Conservation (phyloP, 495 filamentous ascomycete species). For the Podospora didyma region DNA sequence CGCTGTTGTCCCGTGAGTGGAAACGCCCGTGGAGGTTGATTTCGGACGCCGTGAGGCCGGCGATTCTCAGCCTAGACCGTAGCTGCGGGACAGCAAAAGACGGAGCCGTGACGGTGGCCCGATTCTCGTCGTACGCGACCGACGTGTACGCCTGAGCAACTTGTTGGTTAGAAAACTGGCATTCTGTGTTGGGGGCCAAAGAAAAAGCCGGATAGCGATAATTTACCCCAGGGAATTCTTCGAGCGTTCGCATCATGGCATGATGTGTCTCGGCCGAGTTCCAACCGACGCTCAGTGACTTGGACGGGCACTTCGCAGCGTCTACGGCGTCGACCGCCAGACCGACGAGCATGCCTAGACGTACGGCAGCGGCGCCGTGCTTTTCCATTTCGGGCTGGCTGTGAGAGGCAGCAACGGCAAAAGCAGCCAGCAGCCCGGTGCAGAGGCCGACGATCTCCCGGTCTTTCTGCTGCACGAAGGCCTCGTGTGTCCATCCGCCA, state of each 20-base stretch:
- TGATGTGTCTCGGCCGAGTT: not conserved
- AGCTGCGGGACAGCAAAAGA: conserved; percentile 19
- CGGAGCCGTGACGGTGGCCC: conserved; percentile 33
- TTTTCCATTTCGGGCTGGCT: not conserved
- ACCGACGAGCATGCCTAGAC: not conserved
- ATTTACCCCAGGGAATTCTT: too few relatives aligned
- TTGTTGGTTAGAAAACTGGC: too few relatives aligned
- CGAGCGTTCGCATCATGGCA: too few relatives aligned
- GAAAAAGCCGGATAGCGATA: too few relatives aligned
- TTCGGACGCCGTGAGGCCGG: conserved; percentile 30
- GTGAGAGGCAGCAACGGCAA: conserved; percentile 22
- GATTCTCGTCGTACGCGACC: conserved; percentile 37
- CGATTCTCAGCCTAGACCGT: conserved; percentile 27
- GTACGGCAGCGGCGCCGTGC: not conserved
- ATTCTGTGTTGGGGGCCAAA: too few relatives aligned
- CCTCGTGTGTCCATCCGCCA: not conserved
- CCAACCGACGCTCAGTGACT: not conserved
- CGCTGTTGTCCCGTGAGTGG: conserved; percentile 17
- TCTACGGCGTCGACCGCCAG: not conserved
- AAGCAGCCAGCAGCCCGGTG: conserved; percentile 35
- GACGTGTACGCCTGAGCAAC: too few relatives aligned
- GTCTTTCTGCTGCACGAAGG: not conserved
- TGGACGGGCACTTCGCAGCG: not conserved
- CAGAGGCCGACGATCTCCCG: conserved; percentile 26
- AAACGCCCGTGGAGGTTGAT: conserved; percentile 38